phyloP scores from a whole-genome alignment of 805 yeast genomes.

The Hanseniaspora lindneri region DNA sequence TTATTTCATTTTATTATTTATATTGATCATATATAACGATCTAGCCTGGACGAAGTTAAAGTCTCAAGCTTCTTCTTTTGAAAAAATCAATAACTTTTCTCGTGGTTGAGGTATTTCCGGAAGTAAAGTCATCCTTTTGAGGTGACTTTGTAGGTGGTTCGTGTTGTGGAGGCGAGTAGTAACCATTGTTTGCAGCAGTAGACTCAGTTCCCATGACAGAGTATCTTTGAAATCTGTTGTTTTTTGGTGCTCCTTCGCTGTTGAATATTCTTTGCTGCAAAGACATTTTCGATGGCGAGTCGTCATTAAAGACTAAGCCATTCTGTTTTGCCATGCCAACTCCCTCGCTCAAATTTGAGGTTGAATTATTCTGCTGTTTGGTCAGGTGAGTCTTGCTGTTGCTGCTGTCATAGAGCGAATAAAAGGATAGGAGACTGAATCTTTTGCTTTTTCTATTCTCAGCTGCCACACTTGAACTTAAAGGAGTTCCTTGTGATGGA shows the following conservation, averaged over 20 bases:
- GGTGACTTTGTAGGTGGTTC: conserved; percentile 16
- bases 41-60: conserved; percentile 8
- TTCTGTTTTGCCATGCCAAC: not conserved
- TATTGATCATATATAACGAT: too few species aligned
- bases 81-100: conserved; percentile 67
- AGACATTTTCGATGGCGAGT: not conserved
- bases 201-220: conserved; percentile 12
- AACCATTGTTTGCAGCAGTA: not conserved
- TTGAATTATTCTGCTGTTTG: not conserved
- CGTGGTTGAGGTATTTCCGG: conserved; percentile 44
- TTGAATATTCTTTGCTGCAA: conserved; percentile 9
- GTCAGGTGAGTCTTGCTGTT: conserved; percentile 19
- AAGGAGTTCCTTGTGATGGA: not conserved
- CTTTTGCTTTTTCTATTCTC: conserved; percentile 28
- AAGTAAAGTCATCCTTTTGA: conserved; percentile 12
- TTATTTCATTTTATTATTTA: too few species aligned
- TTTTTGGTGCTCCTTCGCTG: not conserved
- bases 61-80: conserved; percentile 47
- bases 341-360: not conserved
- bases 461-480: conserved; percentile 1
- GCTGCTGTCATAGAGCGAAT: conserved; percentile 21
- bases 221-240: not conserved
- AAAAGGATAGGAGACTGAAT: conserved; percentile 34
- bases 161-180: not conserved
- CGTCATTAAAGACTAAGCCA: too few species aligned